A percentile compares a stretch with the other conserved stretches of the same genome.
Evolutionary conservation across 2,329 filamentous ascomycete genomes (phyloP).

Genomic region (Xylariaceae sp.): DNA sequence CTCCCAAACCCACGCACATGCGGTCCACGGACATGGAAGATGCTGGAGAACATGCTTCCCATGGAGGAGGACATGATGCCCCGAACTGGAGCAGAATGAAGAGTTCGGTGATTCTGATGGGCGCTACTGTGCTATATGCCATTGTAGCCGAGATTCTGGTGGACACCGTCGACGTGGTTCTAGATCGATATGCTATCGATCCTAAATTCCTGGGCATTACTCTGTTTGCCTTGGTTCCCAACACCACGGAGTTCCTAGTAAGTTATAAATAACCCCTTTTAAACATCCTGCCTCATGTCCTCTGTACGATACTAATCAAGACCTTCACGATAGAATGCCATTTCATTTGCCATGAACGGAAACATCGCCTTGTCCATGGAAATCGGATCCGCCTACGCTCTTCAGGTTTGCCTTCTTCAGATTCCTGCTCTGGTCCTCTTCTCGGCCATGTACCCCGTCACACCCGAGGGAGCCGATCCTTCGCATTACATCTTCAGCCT

Average conservation of each 20-base stretch:
- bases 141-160: conserved; percentile 95
- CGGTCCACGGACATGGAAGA: conserved; percentile 45
- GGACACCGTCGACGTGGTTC: conserved; percentile 92
- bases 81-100: conserved; percentile 95
- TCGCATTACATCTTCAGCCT: conserved; percentile 69
- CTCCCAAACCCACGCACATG: conserved; percentile 28
- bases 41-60: conserved; percentile 35
- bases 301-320: conserved; percentile 10
- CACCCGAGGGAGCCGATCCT: conserved; percentile 36
- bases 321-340: conserved; percentile 65
- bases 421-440: conserved; percentile 90
- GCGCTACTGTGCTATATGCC: conserved; percentile 88
- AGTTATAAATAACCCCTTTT: conserved; percentile 31
- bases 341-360: conserved; percentile 98
- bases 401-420: conserved; percentile 93
- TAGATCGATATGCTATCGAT: conserved; percentile 84
- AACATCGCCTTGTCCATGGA: conserved; percentile 99
- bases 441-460: conserved; percentile 66
- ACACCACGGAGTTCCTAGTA: conserved; percentile 95
- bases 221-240: conserved; percentile 91
- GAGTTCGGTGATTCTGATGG: conserved; percentile 82
- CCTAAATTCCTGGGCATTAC: conserved; percentile 98
- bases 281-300: conserved; percentile 3
- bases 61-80: conserved; percentile 74
- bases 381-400: conserved; percentile 92